Conservation (phyloP, 352 stramenopile genomes). For the Thalassiosira mediterranea region DNA sequence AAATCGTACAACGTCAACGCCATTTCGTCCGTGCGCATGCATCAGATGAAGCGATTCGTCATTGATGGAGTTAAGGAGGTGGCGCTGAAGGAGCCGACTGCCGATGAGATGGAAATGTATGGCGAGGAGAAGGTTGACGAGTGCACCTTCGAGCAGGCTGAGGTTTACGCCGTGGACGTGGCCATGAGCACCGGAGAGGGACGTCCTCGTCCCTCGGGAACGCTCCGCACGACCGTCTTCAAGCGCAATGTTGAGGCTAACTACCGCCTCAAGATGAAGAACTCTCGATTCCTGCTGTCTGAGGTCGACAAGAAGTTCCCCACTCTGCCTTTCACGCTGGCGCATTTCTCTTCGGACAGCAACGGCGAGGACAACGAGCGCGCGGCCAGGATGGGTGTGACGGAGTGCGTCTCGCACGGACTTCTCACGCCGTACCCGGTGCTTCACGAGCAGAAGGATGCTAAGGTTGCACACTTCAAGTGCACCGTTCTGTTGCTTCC, state of each 20-base stretch:
- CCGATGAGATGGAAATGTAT: slow-evolving; percentile 75
- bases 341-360: no score
- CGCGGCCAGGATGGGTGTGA: slow-evolving; percentile 94
- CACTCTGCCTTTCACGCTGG: slow-evolving; percentile 98
- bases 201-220: slow-evolving; percentile 87
- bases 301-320: slow-evolving; percentile 98
- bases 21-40: slow-evolving; percentile 97
- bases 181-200: slow-evolving; percentile 98
- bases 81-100: slow-evolving; percentile 70
- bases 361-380: slow-evolving; percentile 95
- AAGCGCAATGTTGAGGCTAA: slow-evolving; percentile 98
- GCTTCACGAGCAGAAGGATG: slow-evolving; percentile 92
- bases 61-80: slow-evolving; percentile 98
- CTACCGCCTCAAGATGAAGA: slow-evolving; percentile 92
- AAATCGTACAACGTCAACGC: slow-evolving; percentile 95
- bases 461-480: slow-evolving; percentile 99
- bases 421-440: slow-evolving; percentile 97
- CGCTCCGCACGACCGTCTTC: slow-evolving; percentile 96
- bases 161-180: slow-evolving; percentile 99
- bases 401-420: slow-evolving; percentile 97
- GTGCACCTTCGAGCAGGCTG: slow-evolving; percentile 93
- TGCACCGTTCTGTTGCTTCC: slow-evolving; percentile 97
- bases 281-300: slow-evolving; percentile 93
- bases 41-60: slow-evolving; percentile 98
- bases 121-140: slow-evolving; percentile 86